Base-by-base conservation (phyloP, 176 grass and related monocot species). In the Avena atlantica region DNA sequence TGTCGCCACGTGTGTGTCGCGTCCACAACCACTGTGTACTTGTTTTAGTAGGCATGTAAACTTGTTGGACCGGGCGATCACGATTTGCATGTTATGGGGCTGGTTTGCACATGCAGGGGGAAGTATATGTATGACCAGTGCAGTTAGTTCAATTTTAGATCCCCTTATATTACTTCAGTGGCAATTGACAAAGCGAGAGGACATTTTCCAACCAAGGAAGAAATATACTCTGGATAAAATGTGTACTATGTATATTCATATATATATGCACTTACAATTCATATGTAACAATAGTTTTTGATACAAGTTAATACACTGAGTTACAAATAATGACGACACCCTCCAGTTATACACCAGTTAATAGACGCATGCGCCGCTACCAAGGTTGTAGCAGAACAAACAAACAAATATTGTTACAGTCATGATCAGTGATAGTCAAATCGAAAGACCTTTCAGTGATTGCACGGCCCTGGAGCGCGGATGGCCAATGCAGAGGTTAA, bases 401-500 rank as follows among this genome's bases (percentile, higher is more conserved):
- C 37, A 52, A 52, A 23, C 44, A 81, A 55, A 21, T 8, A 79
- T 1, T 85, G 47, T 57, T 82, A 88, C 83, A 82, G 55, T 74
- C 64, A 89, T 83, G 84, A 84, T 77, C 25, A 76, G 74, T 53
- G 73, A 76, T 2, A 2, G 23, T 53, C 73, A 8, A 77, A 56
- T 6, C 74, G 61, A 78, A 83, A 76, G 84, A 81, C 78, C 64
- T 74, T 88, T 92, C 77, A 94, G 88, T 87, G 89, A 74, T 87
- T 81, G 81, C 72, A 83, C 71, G 27, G 45, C 15, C 68, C 88
- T 74, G 85, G 75, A 79, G 70, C 72, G 67, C 81, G 64, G 81
- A 89, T 78, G 83, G 86, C 88, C 75, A 94, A 87, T 74, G 85
- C 79, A 76, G 85, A 64, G 62, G 83, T 79, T 44, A 90, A 86